phyloP scores from a whole-genome alignment of 352 stramenopile species.

The Phytophthora fragariaefolia region DNA sequence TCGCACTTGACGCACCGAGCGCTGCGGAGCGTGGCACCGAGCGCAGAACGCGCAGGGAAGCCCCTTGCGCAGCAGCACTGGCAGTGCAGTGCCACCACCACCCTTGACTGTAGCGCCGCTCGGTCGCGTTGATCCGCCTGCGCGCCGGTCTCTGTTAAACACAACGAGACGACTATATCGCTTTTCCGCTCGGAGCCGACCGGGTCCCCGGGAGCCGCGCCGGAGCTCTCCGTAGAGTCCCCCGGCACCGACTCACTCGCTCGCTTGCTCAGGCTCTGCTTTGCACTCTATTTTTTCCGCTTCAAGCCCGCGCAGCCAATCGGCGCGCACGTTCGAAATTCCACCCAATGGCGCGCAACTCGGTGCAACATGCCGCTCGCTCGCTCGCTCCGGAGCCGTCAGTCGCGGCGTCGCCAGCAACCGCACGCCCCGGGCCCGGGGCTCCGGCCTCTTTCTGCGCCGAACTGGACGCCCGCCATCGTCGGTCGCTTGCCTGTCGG shows the following conservation, averaged over 20 bases:
- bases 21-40: background rate
- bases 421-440: constrained; percentile 13
- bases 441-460: constrained; percentile 40
- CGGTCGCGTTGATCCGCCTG: background rate
- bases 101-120: background rate
- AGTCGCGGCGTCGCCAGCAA: constrained; percentile 15
- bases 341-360: too few species aligned
- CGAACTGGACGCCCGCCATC: constrained; percentile 33
- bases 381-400: constrained; percentile 1
- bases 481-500: constrained; percentile 29
- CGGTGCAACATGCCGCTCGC: background rate
- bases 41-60: background rate
- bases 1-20: background rate
- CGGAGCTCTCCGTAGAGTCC: too few species aligned
- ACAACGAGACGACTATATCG: constrained; percentile 12
- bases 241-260: too few species aligned
- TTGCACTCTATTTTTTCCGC: constrained; percentile 13
- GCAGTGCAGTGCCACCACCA: background rate
- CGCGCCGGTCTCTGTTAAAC: constrained; percentile 9
- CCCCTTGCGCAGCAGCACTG: background rate
- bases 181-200: background rate
- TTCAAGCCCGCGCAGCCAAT: constrained; percentile 29
- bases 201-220: too few species aligned
- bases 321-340: constrained; percentile 19
- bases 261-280: background rate